These are phyloP conservation scores for Remersonia thermophila DNA, from an alignment of 2,329 filamentous ascomycete genomes.

Conservation along the genomic window DNA sequence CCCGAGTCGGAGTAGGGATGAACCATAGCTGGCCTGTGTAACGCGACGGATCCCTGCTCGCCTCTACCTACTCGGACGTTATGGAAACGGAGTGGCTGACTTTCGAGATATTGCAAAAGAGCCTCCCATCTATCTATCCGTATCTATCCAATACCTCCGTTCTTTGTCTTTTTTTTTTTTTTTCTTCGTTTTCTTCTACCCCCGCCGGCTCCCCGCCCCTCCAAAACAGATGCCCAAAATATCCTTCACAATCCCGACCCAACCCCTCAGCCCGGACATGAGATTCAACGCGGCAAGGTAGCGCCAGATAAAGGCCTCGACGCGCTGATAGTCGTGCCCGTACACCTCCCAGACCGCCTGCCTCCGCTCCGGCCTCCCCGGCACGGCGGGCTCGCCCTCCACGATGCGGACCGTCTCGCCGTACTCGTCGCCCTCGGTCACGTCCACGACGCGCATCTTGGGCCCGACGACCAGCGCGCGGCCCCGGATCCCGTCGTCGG, in stretches of 20 bases:
- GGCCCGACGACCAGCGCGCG: conserved; percentile 34
- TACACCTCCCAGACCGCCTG: conserved; percentile 48
- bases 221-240: conserved; percentile 9
- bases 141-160: too few relatives aligned
- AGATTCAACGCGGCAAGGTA: conserved; percentile 40
- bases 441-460: conserved; percentile 24
- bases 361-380: conserved; percentile 19
- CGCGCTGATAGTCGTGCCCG: conserved; percentile 22
- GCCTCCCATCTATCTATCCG: too few relatives aligned
- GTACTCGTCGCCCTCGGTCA: conserved; percentile 29
- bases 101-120: too few relatives aligned
- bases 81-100: too few relatives aligned
- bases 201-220: conserved; percentile 1
- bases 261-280: conserved; percentile 37
- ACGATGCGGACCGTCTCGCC: conserved; percentile 18
- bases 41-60: too few relatives aligned
- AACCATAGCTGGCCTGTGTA: too few relatives aligned
- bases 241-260: conserved; percentile 29
- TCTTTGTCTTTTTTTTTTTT: too few relatives aligned
- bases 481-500: conserved; percentile 41
- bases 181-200: background rate
- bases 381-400: conserved; percentile 8
- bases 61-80: too few relatives aligned
- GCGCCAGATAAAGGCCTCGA: conserved; percentile 19
- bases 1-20: too few relatives aligned